These are phyloP conservation scores for Plasmodium malariae DNA, from an alignment of 169 alveolate species.

Conservation along the genomic window DNA sequence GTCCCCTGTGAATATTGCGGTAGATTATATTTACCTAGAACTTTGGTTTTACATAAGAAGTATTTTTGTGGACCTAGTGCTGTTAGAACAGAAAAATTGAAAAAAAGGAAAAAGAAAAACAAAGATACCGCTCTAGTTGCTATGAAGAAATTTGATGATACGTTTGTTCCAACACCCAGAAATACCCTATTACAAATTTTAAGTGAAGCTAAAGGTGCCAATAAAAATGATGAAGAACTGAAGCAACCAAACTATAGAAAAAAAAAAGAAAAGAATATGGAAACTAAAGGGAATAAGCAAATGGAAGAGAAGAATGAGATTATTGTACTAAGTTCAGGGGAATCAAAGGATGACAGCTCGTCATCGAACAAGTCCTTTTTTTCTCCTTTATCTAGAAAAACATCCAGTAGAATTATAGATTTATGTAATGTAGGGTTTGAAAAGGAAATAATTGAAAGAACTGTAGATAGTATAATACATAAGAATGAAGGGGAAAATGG, in stretches of 20 bases:
- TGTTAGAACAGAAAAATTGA: slow-evolving; percentile 90
- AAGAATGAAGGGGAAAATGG: slow-evolving; percentile 7
- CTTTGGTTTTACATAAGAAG: slow-evolving; percentile 86
- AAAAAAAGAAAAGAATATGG: background rate
- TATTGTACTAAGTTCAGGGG: slow-evolving; percentile 29
- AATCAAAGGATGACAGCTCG: background rate
- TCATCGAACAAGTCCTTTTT: slow-evolving; percentile 22
- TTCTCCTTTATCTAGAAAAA: slow-evolving; percentile 64
- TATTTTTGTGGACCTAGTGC: slow-evolving; percentile 94
- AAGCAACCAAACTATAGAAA: background rate
- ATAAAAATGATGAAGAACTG: slow-evolving; percentile 22
- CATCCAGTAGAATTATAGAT: slow-evolving; percentile 69
- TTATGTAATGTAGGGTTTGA: slow-evolving; percentile 67
- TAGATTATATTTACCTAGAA: slow-evolving; percentile 87
- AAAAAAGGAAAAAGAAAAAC: slow-evolving; percentile 85
- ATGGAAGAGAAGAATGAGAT: background rate
- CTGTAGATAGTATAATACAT: slow-evolving; percentile 9
- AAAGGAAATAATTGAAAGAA: slow-evolving; percentile 44
- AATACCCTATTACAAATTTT: slow-evolving; percentile 78
- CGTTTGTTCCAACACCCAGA: slow-evolving; percentile 80
- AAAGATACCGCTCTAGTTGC: slow-evolving; percentile 76
- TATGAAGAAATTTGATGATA: slow-evolving; percentile 64
- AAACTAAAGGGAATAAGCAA: background rate
- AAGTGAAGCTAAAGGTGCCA: slow-evolving; percentile 74
- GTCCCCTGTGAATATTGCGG: slow-evolving; percentile 90